Evolutionary conservation across 2,329 filamentous ascomycete genomes (phyloP).

Genomic region (Tothia fuscella): DNA sequence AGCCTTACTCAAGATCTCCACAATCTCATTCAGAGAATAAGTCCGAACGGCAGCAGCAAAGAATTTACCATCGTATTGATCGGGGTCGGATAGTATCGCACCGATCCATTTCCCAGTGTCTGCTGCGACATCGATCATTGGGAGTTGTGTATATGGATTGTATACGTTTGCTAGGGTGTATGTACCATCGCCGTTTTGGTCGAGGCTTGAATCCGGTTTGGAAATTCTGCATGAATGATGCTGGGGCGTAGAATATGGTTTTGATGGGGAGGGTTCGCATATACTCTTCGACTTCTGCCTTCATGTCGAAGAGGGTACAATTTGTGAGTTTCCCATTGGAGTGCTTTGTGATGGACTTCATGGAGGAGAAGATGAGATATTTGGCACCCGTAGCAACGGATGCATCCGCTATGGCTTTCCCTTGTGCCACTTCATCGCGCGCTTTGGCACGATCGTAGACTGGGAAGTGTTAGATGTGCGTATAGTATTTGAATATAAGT

Average conservation of each 20-base stretch:
- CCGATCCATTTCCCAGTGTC: slow-evolving; percentile 35
- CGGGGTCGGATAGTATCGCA: slow-evolving; percentile 31
- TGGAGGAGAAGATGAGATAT: slow-evolving; percentile 28
- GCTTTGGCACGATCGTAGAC: slow-evolving; percentile 15
- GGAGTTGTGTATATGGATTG: slow-evolving; percentile 20
- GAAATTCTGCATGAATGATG: slow-evolving; percentile 44
- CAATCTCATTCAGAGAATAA: slow-evolving; percentile 29
- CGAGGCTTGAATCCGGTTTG: slow-evolving; percentile 10
- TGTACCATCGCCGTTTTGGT: slow-evolving; percentile 16
- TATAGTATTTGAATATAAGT: background rate
- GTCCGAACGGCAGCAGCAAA: slow-evolving; percentile 33
- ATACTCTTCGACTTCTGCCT: slow-evolving; percentile 45
- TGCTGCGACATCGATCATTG: slow-evolving; percentile 31
- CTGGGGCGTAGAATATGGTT: slow-evolving; percentile 42
- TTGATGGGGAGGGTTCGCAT: slow-evolving; percentile 37
- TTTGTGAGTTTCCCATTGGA: slow-evolving; percentile 16
- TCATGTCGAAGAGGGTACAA: slow-evolving; percentile 43
- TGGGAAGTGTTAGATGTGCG: too few species aligned
- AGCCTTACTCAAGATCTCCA: slow-evolving; percentile 26
- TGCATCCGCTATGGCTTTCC: slow-evolving; percentile 23
- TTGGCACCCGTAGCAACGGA: slow-evolving; percentile 19
- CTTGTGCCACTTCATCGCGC: slow-evolving; percentile 19
- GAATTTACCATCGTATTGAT: slow-evolving; percentile 31
- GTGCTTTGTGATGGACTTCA: slow-evolving; percentile 17
- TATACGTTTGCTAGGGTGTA: slow-evolving; percentile 17